These are phyloP conservation scores for Paralagenidium karlingii DNA, from an alignment of 352 stramenopile species.

Conservation along the genomic window DNA sequence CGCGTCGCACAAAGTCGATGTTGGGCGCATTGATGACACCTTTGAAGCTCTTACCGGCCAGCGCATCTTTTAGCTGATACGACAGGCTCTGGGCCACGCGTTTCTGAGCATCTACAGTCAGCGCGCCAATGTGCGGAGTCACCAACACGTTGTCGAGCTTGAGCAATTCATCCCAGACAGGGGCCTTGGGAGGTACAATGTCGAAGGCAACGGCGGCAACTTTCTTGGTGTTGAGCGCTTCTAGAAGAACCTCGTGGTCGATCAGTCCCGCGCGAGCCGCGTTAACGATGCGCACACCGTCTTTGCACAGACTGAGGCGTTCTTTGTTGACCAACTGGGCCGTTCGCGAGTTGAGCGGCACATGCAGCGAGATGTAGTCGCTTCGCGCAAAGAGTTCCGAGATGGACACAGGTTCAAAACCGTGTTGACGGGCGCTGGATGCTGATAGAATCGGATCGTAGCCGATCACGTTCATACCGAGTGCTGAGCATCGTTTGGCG, in stretches of 20 bases:
- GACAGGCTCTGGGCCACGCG: conserved; percentile 85
- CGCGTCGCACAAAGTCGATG: conserved; percentile 75
- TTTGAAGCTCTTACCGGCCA: conserved; percentile 86
- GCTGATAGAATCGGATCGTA: conserved; percentile 91
- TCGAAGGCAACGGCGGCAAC: conserved; percentile 67
- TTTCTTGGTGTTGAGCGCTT: conserved; percentile 71
- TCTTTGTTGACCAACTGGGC: conserved; percentile 82
- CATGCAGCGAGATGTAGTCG: conserved; percentile 95
- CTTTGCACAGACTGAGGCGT: conserved; percentile 81
- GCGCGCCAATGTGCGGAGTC: conserved; percentile 91
- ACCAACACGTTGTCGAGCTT: conserved; percentile 85
- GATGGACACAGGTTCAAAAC: conserved; percentile 76
- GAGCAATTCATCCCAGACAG: conserved; percentile 66
- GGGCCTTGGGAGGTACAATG: conserved; percentile 34
- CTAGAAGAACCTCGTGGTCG: conserved; percentile 84
- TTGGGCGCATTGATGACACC: conserved; percentile 94
- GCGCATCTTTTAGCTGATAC: conserved; percentile 85
- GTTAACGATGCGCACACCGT: conserved; percentile 90
- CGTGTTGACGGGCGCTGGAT: conserved; percentile 53
- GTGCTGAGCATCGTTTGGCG: conserved; percentile 81
- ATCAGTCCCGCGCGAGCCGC: conserved; percentile 90
- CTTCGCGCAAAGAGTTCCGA: conserved; percentile 81
- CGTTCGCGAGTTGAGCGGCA: conserved; percentile 92
- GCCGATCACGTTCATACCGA: conserved; percentile 92
- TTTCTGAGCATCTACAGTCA: conserved; percentile 90